Evolutionary conservation across 148 eudicot species (phyloP).

Genomic region (Camellia japonica): DNA sequence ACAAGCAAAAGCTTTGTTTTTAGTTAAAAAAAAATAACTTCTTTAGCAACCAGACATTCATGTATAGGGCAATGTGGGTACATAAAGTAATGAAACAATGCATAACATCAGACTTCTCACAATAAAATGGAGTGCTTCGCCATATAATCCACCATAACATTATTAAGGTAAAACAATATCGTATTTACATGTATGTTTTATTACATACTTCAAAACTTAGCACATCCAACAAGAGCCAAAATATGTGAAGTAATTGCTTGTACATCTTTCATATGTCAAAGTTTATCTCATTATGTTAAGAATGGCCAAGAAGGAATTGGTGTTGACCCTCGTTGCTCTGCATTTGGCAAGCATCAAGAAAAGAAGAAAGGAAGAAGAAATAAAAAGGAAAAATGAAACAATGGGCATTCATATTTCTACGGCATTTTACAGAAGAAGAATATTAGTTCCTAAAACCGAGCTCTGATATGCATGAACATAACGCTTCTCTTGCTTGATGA

Average conservation of each 20-base stretch:
- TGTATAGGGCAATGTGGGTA: background rate
- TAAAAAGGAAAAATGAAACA: too few relatives aligned
- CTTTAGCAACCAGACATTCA: too few relatives aligned
- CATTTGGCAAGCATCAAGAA: background rate
- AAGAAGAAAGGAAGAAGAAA: background rate
- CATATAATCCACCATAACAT: background rate
- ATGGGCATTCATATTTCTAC: too few relatives aligned
- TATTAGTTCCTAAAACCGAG: slow-evolving; percentile 39
- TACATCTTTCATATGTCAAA: background rate
- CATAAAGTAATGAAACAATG: background rate
- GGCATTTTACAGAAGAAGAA: background rate
- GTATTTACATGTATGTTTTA: background rate
- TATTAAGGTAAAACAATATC: too few relatives aligned
- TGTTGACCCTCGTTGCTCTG: background rate
- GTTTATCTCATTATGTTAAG: background rate
- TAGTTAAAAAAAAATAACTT: too few relatives aligned
- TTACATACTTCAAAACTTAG: background rate
- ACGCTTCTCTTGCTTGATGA: slow-evolving; percentile 63
- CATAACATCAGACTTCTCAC: background rate
- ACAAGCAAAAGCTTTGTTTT: too few relatives aligned
- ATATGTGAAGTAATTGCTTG: background rate
- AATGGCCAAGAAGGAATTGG: background rate
- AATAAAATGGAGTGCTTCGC: too few relatives aligned
- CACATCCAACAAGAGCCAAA: background rate
- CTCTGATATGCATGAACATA: slow-evolving; percentile 71